Conservation (phyloP, 257 asterid species). For the Eucommia ulmoides region DNA sequence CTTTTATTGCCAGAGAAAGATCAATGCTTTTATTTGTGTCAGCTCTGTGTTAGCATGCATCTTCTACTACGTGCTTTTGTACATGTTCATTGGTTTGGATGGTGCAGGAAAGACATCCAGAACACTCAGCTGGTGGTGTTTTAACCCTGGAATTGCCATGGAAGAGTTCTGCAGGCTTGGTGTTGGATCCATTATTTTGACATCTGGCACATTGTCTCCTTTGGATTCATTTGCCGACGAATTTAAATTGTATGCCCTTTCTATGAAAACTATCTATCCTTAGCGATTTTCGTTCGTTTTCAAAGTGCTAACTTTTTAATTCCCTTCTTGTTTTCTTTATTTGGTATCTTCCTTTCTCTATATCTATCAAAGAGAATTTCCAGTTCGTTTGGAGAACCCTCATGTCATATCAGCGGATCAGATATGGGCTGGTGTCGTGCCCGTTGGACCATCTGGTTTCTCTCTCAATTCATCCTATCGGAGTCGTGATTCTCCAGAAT, state of each 20-base stretch:
- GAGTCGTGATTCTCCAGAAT: slow-evolving; percentile 74
- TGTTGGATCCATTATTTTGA: slow-evolving; percentile 85
- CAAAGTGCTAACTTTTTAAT: slow-evolving; percentile 9
- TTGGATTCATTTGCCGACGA: slow-evolving; percentile 96
- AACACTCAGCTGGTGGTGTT: slow-evolving; percentile 99
- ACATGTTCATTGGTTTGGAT: not conserved
- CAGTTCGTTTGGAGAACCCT: slow-evolving; percentile 94
- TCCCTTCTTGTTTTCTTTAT: too few species aligned
- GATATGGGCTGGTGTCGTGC: slow-evolving; percentile 88
- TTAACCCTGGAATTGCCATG: slow-evolving; percentile 96
- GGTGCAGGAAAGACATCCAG: slow-evolving; percentile 60
- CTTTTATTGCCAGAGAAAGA: too few species aligned
- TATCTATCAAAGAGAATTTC: slow-evolving; percentile 51
- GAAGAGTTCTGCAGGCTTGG: slow-evolving; percentile 75
- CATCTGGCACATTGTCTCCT: slow-evolving; percentile 99
- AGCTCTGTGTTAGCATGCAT: not conserved
- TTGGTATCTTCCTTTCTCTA: slow-evolving; percentile 12
- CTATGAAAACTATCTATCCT: slow-evolving; percentile 8
- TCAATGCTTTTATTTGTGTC: too few species aligned
- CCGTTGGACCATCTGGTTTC: slow-evolving; percentile 92
- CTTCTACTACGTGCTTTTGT: not conserved
- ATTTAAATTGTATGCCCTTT: slow-evolving; percentile 61
- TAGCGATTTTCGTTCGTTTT: slow-evolving; percentile 5
- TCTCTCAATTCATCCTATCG: slow-evolving; percentile 86
- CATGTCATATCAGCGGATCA: slow-evolving; percentile 88